phyloP scores from a whole-genome alignment of 192 early-diverging fungal genomes.

The Coemansia sp. region DNA sequence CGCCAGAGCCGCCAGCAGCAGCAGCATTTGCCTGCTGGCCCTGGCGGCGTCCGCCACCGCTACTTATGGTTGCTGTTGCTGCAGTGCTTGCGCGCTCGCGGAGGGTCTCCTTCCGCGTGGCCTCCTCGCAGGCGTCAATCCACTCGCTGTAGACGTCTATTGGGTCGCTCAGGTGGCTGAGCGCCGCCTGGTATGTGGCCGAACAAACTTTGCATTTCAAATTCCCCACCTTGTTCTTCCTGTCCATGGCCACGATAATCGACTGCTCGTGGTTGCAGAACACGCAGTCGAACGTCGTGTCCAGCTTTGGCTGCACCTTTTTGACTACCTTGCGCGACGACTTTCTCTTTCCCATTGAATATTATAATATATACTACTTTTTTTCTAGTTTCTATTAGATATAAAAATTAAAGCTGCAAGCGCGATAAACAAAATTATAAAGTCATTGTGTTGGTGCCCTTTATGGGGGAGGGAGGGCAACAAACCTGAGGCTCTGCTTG shows the following conservation, averaged over 20 bases:
- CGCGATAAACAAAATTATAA: neutral
- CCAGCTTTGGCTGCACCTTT: slow-evolving; percentile 66
- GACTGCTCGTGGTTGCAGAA: slow-evolving; percentile 90
- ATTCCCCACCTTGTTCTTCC: slow-evolving; percentile 66
- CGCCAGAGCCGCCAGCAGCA: too few species aligned
- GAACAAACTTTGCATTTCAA: slow-evolving; percentile 81
- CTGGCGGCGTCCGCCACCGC: neutral
- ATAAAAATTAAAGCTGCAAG: neutral
- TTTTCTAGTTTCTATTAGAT: too few species aligned
- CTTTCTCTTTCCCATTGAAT: slow-evolving; percentile 73
- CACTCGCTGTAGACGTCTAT: slow-evolving; percentile 92
- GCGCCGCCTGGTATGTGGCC: slow-evolving; percentile 70
- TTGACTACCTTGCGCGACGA: slow-evolving; percentile 70
- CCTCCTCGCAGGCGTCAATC: slow-evolving; percentile 84
- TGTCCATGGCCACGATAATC: slow-evolving; percentile 76
- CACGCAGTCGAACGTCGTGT: slow-evolving; percentile 78
- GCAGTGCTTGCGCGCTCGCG: neutral
- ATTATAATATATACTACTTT: too few species aligned
- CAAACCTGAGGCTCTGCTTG: too few species aligned
- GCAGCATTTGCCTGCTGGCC: neutral
- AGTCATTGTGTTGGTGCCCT: too few species aligned
- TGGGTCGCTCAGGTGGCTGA: slow-evolving; percentile 72
- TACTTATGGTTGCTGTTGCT: neutral
- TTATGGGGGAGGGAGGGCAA: too few species aligned
- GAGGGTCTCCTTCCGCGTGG: slow-evolving; percentile 32